Evolutionary conservation across 495 filamentous ascomycete species (phyloP).

Genomic region (Talaromyces proteolyticus): DNA sequence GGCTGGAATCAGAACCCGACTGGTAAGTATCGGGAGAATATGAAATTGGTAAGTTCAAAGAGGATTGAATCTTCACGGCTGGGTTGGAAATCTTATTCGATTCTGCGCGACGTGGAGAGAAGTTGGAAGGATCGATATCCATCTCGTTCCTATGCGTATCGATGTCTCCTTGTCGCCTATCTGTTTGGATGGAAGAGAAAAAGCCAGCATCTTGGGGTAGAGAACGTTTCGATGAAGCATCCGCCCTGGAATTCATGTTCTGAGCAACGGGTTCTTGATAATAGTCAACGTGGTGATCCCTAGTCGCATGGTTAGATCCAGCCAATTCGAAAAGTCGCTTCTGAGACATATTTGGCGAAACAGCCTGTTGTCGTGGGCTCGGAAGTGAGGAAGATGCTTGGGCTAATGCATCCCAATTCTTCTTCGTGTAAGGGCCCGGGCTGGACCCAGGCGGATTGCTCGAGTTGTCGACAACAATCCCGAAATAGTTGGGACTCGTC

Average conservation of each 20-base stretch:
- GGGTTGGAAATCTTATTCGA: not conserved
- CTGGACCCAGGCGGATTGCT: constrained; percentile 55
- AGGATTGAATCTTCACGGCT: too few species aligned
- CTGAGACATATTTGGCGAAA: constrained; percentile 58
- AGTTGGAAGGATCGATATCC: not conserved
- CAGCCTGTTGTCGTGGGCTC: constrained; percentile 61
- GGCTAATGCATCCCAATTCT: constrained; percentile 68
- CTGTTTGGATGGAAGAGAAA: too few species aligned
- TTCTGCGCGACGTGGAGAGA: too few species aligned
- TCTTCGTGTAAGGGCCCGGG: constrained; percentile 46
- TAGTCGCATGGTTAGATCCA: not conserved
- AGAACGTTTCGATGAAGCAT: too few species aligned
- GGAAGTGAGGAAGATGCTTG: constrained; percentile 60
- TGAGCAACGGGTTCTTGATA: too few species aligned
- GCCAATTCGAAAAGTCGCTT: not conserved
- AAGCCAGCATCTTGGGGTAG: too few species aligned
- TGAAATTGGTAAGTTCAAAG: not conserved
- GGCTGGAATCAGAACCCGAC: constrained; percentile 23
- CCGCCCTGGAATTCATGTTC: too few species aligned
- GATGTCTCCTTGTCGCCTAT: too few species aligned
- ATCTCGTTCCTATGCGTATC: too few species aligned
- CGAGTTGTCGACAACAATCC: constrained; percentile 56
- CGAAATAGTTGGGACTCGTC: constrained; percentile 79
- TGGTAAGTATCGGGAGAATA: constrained; percentile 11
- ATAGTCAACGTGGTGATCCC: not conserved